Evolutionary conservation across 2,329 filamentous ascomycete species (phyloP).

Genomic region (Colletotrichum tropicicola): DNA sequence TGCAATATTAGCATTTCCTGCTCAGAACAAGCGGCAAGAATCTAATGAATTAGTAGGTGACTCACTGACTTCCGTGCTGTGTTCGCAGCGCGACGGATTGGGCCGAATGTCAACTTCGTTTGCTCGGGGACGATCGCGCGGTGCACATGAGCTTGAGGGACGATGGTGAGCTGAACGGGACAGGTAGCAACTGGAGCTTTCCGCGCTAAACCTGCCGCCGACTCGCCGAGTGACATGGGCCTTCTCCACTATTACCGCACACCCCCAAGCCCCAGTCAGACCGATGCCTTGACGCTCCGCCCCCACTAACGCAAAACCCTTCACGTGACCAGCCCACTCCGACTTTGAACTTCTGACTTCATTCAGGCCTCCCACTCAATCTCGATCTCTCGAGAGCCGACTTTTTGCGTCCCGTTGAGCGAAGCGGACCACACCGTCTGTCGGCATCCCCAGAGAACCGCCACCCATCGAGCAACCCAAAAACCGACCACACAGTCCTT

Average conservation of each 20-base stretch:
- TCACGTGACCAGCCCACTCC: slow-evolving; percentile 29
- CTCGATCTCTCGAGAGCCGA: slow-evolving; percentile 1
- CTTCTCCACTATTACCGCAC: slow-evolving; percentile 5
- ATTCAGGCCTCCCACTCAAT: slow-evolving; percentile 23
- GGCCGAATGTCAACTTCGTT: not conserved
- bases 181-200: slow-evolving; percentile 28
- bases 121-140: not conserved
- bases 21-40: no score
- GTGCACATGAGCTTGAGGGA: slow-evolving; percentile 5
- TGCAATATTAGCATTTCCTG: not conserved
- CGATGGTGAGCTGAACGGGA: slow-evolving; percentile 21
- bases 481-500: not conserved
- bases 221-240: slow-evolving; percentile 11
- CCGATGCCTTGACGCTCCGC: slow-evolving; percentile 18
- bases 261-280: slow-evolving; percentile 11
- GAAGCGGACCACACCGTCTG: slow-evolving; percentile 9
- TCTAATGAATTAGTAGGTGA: not conserved
- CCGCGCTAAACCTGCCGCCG: slow-evolving; percentile 18
- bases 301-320: slow-evolving; percentile 29
- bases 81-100: not conserved
- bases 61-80: not conserved
- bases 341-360: slow-evolving; percentile 28
- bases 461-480: not conserved
- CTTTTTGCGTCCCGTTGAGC: slow-evolving; percentile 27
- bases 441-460: slow-evolving; percentile 5